Conservation (phyloP, 495 filamentous ascomycete species). For the Aspergillus conjunctus region DNA sequence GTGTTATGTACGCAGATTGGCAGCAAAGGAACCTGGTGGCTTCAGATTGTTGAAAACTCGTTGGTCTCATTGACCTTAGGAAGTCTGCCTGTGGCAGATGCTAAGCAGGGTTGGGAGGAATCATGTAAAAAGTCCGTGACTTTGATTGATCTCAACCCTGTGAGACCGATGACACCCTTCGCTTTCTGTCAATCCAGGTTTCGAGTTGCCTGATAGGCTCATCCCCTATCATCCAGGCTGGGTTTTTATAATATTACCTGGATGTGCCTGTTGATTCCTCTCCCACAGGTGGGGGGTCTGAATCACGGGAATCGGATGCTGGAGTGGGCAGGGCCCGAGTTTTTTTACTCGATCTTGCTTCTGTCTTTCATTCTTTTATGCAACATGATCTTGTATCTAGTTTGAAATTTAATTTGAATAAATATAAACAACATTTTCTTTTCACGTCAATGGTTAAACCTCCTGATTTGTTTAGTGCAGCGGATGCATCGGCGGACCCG, state of each 20-base stretch:
- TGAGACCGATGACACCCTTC: neutral
- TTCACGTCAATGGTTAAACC: neutral
- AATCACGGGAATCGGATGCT: slow-evolving; percentile 49
- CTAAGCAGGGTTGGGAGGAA: slow-evolving; percentile 4
- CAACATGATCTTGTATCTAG: slow-evolving; percentile 29
- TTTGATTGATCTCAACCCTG: slow-evolving; percentile 11
- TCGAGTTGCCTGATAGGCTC: slow-evolving; percentile 42
- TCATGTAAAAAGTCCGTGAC: slow-evolving; percentile 27
- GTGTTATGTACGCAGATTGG: slow-evolving; percentile 27
- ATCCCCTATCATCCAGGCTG: slow-evolving; percentile 55
- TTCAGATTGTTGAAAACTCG: slow-evolving; percentile 17
- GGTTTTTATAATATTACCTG: slow-evolving; percentile 32
- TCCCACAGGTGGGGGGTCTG: slow-evolving; percentile 24
- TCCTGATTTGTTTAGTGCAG: neutral
- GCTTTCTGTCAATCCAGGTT: slow-evolving; percentile 12
- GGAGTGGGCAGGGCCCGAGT: slow-evolving; percentile 33
- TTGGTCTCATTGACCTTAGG: slow-evolving; percentile 12
- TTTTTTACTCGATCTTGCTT: slow-evolving; percentile 21
- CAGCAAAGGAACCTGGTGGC: slow-evolving; percentile 13
- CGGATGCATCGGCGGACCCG: neutral
- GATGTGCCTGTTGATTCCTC: slow-evolving; percentile 36
- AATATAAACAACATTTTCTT: slow-evolving; percentile 12
- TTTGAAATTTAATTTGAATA: slow-evolving; percentile 27
- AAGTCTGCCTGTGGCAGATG: slow-evolving; percentile 44
- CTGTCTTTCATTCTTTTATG: slow-evolving; percentile 20